phyloP scores from a whole-genome alignment of 2,329 filamentous ascomycete genomes.

The Clonostachys rosea region DNA sequence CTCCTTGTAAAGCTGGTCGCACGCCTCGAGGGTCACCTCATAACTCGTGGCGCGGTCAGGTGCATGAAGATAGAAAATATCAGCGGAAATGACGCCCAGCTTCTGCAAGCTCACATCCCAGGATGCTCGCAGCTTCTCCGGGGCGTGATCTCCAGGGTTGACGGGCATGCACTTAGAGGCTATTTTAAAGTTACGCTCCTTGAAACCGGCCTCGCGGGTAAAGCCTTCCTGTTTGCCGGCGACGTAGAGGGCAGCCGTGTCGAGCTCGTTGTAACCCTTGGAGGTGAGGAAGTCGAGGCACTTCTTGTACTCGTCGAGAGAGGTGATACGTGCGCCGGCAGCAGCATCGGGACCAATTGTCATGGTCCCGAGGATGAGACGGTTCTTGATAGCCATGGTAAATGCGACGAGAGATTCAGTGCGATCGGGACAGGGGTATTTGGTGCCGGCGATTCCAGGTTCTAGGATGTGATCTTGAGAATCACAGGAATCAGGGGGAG shows the following conservation, averaged over 20 bases:
- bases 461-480: too few species aligned
- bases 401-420: too few species aligned
- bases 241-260: conserved; percentile 66
- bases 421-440: too few species aligned
- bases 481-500: too few species aligned
- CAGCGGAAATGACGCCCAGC: conserved; percentile 8
- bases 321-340: conserved; percentile 23
- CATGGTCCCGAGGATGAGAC: conserved; percentile 31
- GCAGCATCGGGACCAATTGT: conserved; percentile 19
- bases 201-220: conserved; percentile 61
- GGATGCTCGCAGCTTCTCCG: neutral
- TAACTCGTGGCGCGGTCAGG: conserved; percentile 57
- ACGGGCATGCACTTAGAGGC: conserved; percentile 53
- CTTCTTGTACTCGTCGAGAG: conserved; percentile 51
- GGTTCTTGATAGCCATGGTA: conserved; percentile 1
- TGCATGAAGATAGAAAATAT: conserved; percentile 35
- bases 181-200: conserved; percentile 61
- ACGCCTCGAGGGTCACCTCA: conserved; percentile 61
- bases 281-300: conserved; percentile 62
- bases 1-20: conserved; percentile 63
- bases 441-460: too few species aligned
- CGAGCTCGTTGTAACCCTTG: conserved; percentile 66
- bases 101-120: conserved; percentile 2
- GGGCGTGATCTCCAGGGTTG: neutral
- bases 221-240: conserved; percentile 66